phyloP scores from a whole-genome alignment of 805 yeast species.

The Metschnikowia aberdeeniae region DNA sequence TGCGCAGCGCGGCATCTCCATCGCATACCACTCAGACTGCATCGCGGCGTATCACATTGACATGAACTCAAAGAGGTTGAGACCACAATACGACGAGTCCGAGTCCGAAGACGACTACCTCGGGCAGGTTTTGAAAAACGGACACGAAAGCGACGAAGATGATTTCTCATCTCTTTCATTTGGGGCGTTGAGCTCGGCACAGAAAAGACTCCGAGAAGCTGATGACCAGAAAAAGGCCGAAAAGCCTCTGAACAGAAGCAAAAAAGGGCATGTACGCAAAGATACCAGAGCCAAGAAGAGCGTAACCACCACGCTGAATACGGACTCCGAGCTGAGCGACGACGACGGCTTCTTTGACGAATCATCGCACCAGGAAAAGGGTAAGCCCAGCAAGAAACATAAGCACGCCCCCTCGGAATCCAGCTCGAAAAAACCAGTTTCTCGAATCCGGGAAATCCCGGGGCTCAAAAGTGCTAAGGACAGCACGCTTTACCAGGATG shows the following conservation, averaged over 20 bases:
- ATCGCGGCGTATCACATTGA: background rate
- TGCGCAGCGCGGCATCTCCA: slow-evolving; percentile 5
- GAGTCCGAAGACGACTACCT: slow-evolving; percentile 19
- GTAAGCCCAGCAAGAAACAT: slow-evolving; percentile 30
- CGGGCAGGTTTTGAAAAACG: slow-evolving; percentile 14
- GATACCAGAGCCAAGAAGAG: slow-evolving; percentile 14
- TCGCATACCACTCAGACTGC: background rate
- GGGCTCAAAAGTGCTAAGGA: slow-evolving; percentile 46
- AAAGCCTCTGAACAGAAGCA: background rate
- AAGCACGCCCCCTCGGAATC: slow-evolving; percentile 89
- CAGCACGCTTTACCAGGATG: slow-evolving; percentile 60
- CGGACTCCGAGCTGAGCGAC: slow-evolving; percentile 16
- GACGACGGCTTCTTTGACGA: slow-evolving; percentile 15
- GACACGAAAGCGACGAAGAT: slow-evolving; percentile 28
- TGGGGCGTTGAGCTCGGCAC: slow-evolving; percentile 61
- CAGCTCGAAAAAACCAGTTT: slow-evolving; percentile 68
- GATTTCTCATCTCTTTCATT: slow-evolving; percentile 56
- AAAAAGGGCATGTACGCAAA: slow-evolving; percentile 7
- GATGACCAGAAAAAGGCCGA: slow-evolving; percentile 15
- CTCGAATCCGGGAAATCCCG: slow-evolving; percentile 68
- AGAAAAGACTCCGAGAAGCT: slow-evolving; percentile 38
- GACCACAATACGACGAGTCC: slow-evolving; percentile 14
- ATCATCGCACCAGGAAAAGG: slow-evolving; percentile 1
- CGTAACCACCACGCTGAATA: slow-evolving; percentile 12
- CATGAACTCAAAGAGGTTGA: slow-evolving; percentile 8